Base-by-base conservation (phyloP, 495 filamentous ascomycete species). In the Penicillium taxi region DNA sequence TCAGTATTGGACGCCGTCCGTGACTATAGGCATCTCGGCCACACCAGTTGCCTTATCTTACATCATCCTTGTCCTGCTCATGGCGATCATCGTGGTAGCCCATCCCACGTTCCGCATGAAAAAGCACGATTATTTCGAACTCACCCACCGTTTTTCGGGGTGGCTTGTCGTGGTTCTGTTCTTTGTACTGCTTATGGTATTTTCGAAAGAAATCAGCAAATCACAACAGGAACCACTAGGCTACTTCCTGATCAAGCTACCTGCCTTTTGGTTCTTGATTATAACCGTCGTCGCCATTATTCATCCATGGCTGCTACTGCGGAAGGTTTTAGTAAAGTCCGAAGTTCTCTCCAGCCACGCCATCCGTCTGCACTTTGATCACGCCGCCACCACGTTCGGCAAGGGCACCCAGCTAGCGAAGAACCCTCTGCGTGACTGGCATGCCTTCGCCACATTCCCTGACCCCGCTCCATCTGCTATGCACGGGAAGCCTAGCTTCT, bases 391-490 rank as follows among this genome's bases (percentile, higher is more conserved):
- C 24, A 48, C 47, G 2, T 67, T 68, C 30, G 65, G 60, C n/a
- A 63, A 66, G 41, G 65, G 65, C n/a, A 64, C 58, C 35, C 60
- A 63, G 26, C 61, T 73, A 33, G 60, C 67, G 42, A 65, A 71
- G 33, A 55, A 73, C 64, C 66, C 79, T 0, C 59, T 91, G 35
- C 72, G 65, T 9, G 85, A 93, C 66, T 86, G 81, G 73, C 86
- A 93, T 60, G 73, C 80, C 6, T 93, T 93, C 45, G 86, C 84
- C 13, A 81, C 80, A 15, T 84, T 91, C 48, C 76, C 63, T 4
- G 61, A 70, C 37, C 59, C 55, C 5, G 47, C 15, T 1, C 37
- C 49, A 2, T 21, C 23, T 6, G 45, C 38, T 6, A n/a, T 29
- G 4, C 32, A 32, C 1, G 40, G 46, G 5, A 53, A 9, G 14